Evolutionary conservation across 371 early-diverging fungal genomes (phyloP).

Genomic region (Entomophthora muscae): DNA sequence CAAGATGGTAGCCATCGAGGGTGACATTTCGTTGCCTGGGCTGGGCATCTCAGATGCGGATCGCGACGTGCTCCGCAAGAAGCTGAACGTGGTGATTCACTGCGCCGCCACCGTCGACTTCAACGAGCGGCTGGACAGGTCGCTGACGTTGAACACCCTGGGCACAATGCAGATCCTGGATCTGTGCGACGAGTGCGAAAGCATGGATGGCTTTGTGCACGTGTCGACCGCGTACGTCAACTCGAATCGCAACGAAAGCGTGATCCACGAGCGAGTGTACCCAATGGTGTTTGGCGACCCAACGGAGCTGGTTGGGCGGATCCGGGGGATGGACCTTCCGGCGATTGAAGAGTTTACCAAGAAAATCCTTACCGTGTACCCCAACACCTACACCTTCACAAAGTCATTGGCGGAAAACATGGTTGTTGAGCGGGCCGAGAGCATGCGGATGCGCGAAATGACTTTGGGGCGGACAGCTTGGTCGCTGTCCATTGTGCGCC

Average conservation of each 20-base stretch:
- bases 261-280: conserved; percentile 23
- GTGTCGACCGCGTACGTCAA: conserved; percentile 29
- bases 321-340: conserved; percentile 22
- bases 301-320: conserved; percentile 23
- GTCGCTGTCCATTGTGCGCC: conserved; percentile 31
- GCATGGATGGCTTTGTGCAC: conserved; percentile 24
- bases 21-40: conserved; percentile 25
- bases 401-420: conserved; percentile 36
- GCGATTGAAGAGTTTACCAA: conserved; percentile 14
- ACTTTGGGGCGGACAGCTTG: conserved; percentile 10
- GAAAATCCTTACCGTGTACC: conserved; percentile 20
- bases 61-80: conserved; percentile 18
- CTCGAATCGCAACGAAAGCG: conserved; percentile 22
- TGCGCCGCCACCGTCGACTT: conserved; percentile 37
- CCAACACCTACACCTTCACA: conserved; percentile 29
- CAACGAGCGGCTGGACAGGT: conserved; percentile 24
- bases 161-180: conserved; percentile 31
- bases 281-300: conserved; percentile 28
- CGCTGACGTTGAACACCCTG: conserved; percentile 23
- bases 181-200: conserved; percentile 25
- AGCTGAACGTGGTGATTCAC: conserved; percentile 28
- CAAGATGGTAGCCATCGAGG: conserved; percentile 30
- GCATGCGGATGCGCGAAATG: conserved; percentile 18
- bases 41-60: conserved; percentile 27
- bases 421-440: conserved; percentile 21